Conservation (phyloP, 2,329 filamentous ascomycete genomes). For the Chalaropsis thielavioides region DNA sequence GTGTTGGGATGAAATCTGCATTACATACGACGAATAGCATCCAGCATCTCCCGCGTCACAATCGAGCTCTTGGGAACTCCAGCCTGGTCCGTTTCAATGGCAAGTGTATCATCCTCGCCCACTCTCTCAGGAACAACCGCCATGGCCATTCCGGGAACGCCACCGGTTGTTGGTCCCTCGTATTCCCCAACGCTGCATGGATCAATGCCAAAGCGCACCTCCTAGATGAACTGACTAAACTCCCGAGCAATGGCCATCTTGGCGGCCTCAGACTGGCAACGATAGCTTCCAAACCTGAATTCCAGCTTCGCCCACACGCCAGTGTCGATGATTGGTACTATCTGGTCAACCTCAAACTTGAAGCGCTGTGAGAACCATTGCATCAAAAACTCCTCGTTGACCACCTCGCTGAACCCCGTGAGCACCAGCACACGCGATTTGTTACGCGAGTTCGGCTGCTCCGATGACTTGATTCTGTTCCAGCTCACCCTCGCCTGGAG, state of each 20-base stretch:
- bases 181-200: conserved; percentile 12
- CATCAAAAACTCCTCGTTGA: conserved; percentile 30
- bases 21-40: neutral
- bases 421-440: conserved; percentile 38
- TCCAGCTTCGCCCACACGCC: conserved; percentile 28
- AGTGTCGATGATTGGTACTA: conserved; percentile 24
- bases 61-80: neutral
- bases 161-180: neutral
- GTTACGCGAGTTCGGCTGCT: conserved; percentile 21
- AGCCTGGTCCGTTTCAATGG: neutral
- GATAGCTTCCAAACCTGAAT: conserved; percentile 40
- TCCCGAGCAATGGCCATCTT: conserved; percentile 25
- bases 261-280: conserved; percentile 39
- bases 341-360: conserved; percentile 34
- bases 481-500: conserved; percentile 28
- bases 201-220: conserved; percentile 16
- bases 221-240: conserved; percentile 10
- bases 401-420: conserved; percentile 30
- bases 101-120: neutral
- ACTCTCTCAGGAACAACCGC: neutral
- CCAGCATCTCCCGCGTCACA: neutral
- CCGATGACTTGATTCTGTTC: conserved; percentile 35
- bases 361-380: conserved; percentile 31
- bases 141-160: neutral
- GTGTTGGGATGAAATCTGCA: neutral